Evolutionary conservation across 108 stramenopile species (phyloP), one percentile per base, ranked within the genome.

Genomic region (Skeletonema tropicum): DNA sequence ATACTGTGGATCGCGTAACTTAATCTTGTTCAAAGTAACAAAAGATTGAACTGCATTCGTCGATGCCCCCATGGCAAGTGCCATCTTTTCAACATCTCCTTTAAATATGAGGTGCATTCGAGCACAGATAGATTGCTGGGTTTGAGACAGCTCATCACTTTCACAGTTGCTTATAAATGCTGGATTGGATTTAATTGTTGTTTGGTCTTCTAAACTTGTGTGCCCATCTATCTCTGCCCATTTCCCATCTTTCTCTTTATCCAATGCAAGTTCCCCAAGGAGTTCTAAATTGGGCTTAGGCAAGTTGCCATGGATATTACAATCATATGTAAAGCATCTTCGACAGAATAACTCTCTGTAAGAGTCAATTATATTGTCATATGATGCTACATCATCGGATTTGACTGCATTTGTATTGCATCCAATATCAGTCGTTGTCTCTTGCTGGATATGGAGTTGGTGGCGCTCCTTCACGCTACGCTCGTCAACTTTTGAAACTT

Each of bases 311-410:
- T 92, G 91, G 9, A 80, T 23, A 48, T 83, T 77, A 62, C 91
- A 92, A 59, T 89, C 91, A 81, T 88, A 92, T 2, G 70, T 73
- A 61, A 88, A 89, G 76, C 91, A 92, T 39, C 83, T 58, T 14
- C 87, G 67, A 73, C 91, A 92, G 67, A 92, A 88, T 19, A 92
- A 60, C 46, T 74, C 55, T 10, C 84, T 75, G 68, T 86, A 92
- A 1, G 76, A 72, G 77, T 88, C 83, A 73, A 84, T 82, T 21
- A 84, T 73, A 21, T 70, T 55, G 45, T 69, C 74, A 61, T 89
- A 91, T 15, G 65, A 60, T 19, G 33, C 13, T 25, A 39, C 60
- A 42, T 60, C 60, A 42, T 60, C 55, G 21, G 25, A 33, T 5
- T 33, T 75, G 13, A 11, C 66, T 7, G 66, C 66, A 57, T 59